These are phyloP conservation scores for Penicillium parvum DNA, from an alignment of 495 filamentous ascomycete species.

Conservation along the genomic window DNA sequence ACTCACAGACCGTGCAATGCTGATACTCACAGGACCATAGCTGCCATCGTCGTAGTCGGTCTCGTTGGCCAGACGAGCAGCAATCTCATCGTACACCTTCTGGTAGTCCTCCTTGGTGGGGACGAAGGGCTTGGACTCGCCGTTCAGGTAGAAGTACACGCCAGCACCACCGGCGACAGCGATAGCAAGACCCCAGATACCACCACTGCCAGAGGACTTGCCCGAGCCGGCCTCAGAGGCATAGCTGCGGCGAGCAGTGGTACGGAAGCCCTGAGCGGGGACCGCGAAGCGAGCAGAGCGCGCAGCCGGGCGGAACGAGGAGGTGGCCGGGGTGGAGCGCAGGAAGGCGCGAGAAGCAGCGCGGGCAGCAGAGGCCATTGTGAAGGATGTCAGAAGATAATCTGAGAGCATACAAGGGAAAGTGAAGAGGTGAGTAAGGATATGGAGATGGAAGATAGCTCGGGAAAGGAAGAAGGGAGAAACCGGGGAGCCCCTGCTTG, in stretches of 20 bases:
- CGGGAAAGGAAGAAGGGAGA: conserved; percentile 15
- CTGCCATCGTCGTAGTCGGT: conserved; percentile 96
- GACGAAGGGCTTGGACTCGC: conserved; percentile 52
- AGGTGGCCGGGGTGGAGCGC: conserved; percentile 44
- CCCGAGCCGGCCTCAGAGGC: conserved; percentile 59
- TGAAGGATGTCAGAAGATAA: conserved; percentile 15
- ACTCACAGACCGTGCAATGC: neutral
- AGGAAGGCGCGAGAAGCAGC: conserved; percentile 47
- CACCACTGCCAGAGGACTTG: conserved; percentile 42
- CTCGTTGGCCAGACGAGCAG: conserved; percentile 71
- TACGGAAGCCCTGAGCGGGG: conserved; percentile 59
- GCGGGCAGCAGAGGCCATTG: conserved; percentile 55
- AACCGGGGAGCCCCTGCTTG: conserved; percentile 12
- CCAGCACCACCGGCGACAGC: conserved; percentile 61
- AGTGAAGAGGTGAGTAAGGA: conserved; percentile 15
- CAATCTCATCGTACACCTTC: conserved; percentile 89
- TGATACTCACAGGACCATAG: conserved; percentile 71
- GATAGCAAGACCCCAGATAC: conserved; percentile 51
- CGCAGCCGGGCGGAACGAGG: conserved; percentile 44
- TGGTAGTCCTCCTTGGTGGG: conserved; percentile 88
- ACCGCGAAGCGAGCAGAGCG: conserved; percentile 56
- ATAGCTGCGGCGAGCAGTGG: conserved; percentile 68
- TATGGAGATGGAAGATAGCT: neutral
- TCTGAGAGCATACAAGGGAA: conserved; percentile 7
- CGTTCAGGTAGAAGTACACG: conserved; percentile 65